Conservation (phyloP, 2,329 filamentous ascomycete species). For the Cladosporium sp. region DNA sequence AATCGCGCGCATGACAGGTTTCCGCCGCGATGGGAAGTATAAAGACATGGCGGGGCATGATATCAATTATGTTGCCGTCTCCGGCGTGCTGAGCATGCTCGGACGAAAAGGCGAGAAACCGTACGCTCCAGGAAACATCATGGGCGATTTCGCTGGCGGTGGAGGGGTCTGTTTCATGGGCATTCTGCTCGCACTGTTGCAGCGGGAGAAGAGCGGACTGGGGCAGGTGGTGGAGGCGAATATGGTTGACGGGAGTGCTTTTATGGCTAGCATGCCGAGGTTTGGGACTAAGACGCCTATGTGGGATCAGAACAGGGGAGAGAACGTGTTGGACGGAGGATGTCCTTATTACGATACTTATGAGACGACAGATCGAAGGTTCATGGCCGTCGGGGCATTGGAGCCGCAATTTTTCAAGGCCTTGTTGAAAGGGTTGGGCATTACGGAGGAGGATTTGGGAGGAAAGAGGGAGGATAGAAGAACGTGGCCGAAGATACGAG, state of each 20-base stretch:
- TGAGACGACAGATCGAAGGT: slow-evolving; percentile 72
- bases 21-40: slow-evolving; percentile 82
- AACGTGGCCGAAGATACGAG: slow-evolving; percentile 65
- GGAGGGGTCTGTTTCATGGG: slow-evolving; percentile 78
- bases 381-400: slow-evolving; percentile 81
- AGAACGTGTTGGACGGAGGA: slow-evolving; percentile 77
- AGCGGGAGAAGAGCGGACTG: slow-evolving; percentile 57
- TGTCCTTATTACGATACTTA: slow-evolving; percentile 89
- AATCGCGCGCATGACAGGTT: slow-evolving; percentile 83
- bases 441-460: slow-evolving; percentile 44
- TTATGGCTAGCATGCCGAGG: slow-evolving; percentile 74
- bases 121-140: slow-evolving; percentile 74
- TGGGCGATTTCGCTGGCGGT: slow-evolving; percentile 89
- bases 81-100: slow-evolving; percentile 72
- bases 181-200: slow-evolving; percentile 72
- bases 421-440: slow-evolving; percentile 63
- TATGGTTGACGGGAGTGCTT: slow-evolving; percentile 88
- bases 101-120: slow-evolving; percentile 67
- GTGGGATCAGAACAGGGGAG: slow-evolving; percentile 63
- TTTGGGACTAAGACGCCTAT: slow-evolving; percentile 59
- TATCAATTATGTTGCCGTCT: slow-evolving; percentile 92
- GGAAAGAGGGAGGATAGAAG: slow-evolving; percentile 54
- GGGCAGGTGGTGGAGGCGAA: slow-evolving; percentile 93
- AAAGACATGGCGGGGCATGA: slow-evolving; percentile 87
- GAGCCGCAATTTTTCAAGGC: slow-evolving; percentile 79